phyloP scores from a whole-genome alignment of 179 eudicot species.

The Beta macrorhiza region DNA sequence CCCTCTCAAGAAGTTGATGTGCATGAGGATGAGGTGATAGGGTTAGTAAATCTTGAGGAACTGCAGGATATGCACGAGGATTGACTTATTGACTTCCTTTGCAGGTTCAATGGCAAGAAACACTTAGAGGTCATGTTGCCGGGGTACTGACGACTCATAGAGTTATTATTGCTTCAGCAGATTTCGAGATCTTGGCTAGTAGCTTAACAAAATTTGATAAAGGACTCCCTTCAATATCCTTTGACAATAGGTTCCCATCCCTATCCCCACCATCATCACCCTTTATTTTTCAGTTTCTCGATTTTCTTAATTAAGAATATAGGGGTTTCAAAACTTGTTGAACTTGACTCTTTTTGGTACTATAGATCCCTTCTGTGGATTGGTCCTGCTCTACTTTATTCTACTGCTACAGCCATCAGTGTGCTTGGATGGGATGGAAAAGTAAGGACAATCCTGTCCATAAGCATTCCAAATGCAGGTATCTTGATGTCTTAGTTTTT shows the following conservation, averaged over 20 bases:
- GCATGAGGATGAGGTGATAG: too few species aligned
- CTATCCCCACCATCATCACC: too few species aligned
- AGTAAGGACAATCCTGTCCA: constrained; percentile 85
- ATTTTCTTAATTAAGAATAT: constrained; percentile 13
- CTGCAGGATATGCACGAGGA: too few species aligned
- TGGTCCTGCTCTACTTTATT: constrained; percentile 94
- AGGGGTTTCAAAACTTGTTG: constrained; percentile 21
- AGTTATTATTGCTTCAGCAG: constrained; percentile 87
- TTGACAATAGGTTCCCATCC: constrained; percentile 20
- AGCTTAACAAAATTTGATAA: constrained; percentile 80
- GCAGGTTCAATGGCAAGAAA: constrained; percentile 97
- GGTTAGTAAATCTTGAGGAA: too few species aligned
- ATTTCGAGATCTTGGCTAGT: constrained; percentile 79
- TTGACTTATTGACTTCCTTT: constrained; percentile 18
- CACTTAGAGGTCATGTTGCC: constrained; percentile 92
- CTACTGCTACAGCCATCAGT: constrained; percentile 78
- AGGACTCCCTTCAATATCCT: constrained; percentile 99
- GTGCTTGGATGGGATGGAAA: constrained; percentile 99
- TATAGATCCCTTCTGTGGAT: constrained; percentile 96
- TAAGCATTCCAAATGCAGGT: constrained; percentile 92
- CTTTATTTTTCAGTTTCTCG: constrained; percentile 2
- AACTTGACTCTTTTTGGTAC: constrained; percentile 57
- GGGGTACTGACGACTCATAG: constrained; percentile 87
- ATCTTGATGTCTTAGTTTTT: constrained; percentile 17
- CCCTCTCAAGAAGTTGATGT: too few species aligned